Percentiles rank a stretch among this genome's conserved stretches.
These are phyloP conservation scores for California macrophylla DNA, from an alignment of 441 rosid species.

Conservation along the genomic window DNA sequence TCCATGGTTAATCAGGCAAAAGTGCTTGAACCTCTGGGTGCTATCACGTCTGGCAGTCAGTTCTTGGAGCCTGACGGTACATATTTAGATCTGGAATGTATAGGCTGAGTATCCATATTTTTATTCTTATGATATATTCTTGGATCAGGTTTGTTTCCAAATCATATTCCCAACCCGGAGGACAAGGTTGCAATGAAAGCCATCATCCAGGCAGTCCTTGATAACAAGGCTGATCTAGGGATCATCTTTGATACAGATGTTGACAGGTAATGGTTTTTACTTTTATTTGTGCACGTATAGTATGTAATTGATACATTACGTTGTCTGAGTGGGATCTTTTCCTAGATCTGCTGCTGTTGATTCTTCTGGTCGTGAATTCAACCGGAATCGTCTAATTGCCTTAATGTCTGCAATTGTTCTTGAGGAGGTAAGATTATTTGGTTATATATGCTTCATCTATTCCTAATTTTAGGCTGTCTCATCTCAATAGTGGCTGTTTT, in stretches of 20 bases:
- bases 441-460: neutral
- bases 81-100: slow-evolving; percentile 16
- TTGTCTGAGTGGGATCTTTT: slow-evolving; percentile 12
- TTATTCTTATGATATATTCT: slow-evolving; percentile 1
- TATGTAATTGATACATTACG: neutral
- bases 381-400: slow-evolving; percentile 88
- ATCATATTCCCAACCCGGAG: slow-evolving; percentile 97
- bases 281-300: slow-evolving; percentile 8
- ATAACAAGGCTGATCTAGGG: slow-evolving; percentile 86
- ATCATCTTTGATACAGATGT: slow-evolving; percentile 98
- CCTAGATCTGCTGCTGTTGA: slow-evolving; percentile 98
- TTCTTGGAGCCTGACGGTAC: slow-evolving; percentile 96
- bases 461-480: slow-evolving; percentile 1
- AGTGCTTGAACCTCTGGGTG: slow-evolving; percentile 95
- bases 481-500: slow-evolving; percentile 9
- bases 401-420: slow-evolving; percentile 87
- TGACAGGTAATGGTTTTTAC: slow-evolving; percentile 50
- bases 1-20: slow-evolving; percentile 46
- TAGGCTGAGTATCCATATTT: neutral
- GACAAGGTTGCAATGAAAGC: slow-evolving; percentile 93
- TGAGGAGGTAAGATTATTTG: slow-evolving; percentile 58
- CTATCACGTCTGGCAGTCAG: slow-evolving; percentile 83
- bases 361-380: slow-evolving; percentile 72
- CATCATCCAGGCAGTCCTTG: slow-evolving; percentile 72
- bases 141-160: slow-evolving; percentile 76